These are phyloP conservation scores for Davidsoniella eucalypti DNA, from an alignment of 2,329 filamentous ascomycete species.

Conservation along the genomic window DNA sequence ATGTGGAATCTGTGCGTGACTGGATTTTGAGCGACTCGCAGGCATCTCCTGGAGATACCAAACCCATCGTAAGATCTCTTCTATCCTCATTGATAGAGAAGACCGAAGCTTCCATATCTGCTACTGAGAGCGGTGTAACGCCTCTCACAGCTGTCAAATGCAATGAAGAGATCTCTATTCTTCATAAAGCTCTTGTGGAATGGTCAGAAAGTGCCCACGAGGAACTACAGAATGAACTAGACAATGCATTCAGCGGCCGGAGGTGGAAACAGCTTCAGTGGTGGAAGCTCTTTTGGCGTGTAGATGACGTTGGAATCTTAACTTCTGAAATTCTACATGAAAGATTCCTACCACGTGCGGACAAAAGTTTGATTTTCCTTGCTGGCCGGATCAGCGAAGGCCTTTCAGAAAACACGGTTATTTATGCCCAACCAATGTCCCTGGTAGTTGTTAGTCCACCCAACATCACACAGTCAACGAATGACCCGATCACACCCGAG, in stretches of 20 bases:
- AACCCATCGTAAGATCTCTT: slow-evolving; percentile 48
- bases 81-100: slow-evolving; percentile 49
- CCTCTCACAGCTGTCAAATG: slow-evolving; percentile 20
- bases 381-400: slow-evolving; percentile 53
- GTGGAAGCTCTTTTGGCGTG: slow-evolving; percentile 93
- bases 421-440: slow-evolving; percentile 24
- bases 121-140: slow-evolving; percentile 28
- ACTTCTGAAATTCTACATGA: slow-evolving; percentile 61
- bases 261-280: slow-evolving; percentile 70
- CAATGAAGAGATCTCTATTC: slow-evolving; percentile 19
- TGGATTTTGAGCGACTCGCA: slow-evolving; percentile 42
- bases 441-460: slow-evolving; percentile 3
- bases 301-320: slow-evolving; percentile 79
- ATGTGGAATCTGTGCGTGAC: slow-evolving; percentile 43
- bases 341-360: slow-evolving; percentile 61
- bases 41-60: slow-evolving; percentile 32
- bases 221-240: slow-evolving; percentile 66
- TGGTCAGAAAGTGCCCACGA: slow-evolving; percentile 73
- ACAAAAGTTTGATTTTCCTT: slow-evolving; percentile 69
- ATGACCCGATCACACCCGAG: slow-evolving; percentile 9
- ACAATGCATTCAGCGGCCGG: slow-evolving; percentile 57
- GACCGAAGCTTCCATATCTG: slow-evolving; percentile 32
- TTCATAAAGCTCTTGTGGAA: slow-evolving; percentile 40
- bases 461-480: neutral
- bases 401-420: slow-evolving; percentile 16